These are phyloP conservation scores for Paramyrothecium roridum DNA, from an alignment of 2,329 filamentous ascomycete genomes.

Conservation along the genomic window DNA sequence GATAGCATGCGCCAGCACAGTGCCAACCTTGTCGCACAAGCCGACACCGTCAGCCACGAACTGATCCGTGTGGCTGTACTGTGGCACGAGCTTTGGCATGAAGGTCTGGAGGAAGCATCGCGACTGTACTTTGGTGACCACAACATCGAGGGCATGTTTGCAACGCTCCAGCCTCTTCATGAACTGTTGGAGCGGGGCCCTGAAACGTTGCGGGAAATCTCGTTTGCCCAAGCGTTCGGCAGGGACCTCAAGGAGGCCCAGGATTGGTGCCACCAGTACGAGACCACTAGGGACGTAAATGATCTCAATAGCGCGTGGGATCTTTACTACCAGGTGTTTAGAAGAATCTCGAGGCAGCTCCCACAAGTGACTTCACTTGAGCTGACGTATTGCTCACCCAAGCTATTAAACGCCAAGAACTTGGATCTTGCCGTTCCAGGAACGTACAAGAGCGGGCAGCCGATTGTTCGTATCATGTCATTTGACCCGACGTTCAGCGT, in stretches of 20 bases:
- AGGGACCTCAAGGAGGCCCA: slow-evolving; percentile 91
- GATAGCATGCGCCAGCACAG: slow-evolving; percentile 97
- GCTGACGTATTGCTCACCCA: slow-evolving; percentile 94
- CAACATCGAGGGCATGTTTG: slow-evolving; percentile 97
- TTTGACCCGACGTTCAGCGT: slow-evolving; percentile 90
- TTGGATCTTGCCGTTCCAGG: slow-evolving; percentile 94
- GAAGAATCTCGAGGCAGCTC: slow-evolving; percentile 88
- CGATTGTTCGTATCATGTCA: slow-evolving; percentile 79
- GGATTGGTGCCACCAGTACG: slow-evolving; percentile 93
- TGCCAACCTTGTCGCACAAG: slow-evolving; percentile 87
- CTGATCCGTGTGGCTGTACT: slow-evolving; percentile 94
- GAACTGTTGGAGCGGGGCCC: slow-evolving; percentile 87
- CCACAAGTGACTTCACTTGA: slow-evolving; percentile 91
- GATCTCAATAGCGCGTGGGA: slow-evolving; percentile 99
- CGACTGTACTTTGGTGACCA: slow-evolving; percentile 95
- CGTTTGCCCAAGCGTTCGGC: slow-evolving; percentile 95
- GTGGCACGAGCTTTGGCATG: slow-evolving; percentile 99
- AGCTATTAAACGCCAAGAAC: slow-evolving; percentile 79
- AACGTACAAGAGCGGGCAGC: slow-evolving; percentile 77
- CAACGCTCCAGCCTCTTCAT: slow-evolving; percentile 84
- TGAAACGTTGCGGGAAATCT: slow-evolving; percentile 91
- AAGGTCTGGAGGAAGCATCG: slow-evolving; percentile 94
- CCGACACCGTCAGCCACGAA: slow-evolving; percentile 91
- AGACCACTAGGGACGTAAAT: slow-evolving; percentile 81
- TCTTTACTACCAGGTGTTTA: slow-evolving; percentile 97